Evolutionary conservation across 2,329 filamentous ascomycete species (phyloP).

Genomic region (Mycosphaerelloides madeirae): DNA sequence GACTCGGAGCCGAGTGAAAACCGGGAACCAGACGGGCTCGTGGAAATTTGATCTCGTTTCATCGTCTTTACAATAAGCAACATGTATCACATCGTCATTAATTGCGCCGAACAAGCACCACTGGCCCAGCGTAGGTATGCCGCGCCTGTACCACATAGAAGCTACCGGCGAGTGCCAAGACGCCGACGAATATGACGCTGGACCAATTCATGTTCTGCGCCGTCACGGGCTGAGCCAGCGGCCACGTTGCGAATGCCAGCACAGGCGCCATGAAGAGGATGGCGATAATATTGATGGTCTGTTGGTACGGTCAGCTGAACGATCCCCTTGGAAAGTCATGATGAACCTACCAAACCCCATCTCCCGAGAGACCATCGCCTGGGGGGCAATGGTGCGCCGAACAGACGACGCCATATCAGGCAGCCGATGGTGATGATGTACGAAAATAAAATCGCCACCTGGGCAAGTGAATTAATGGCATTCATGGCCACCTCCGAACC

Average conservation of each 20-base stretch:
- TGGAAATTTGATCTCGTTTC: too few relatives aligned
- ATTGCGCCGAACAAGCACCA: not conserved
- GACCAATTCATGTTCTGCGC: conserved; percentile 8
- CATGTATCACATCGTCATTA: not conserved
- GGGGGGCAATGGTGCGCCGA: conserved; percentile 29
- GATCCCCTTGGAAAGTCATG: too few relatives aligned
- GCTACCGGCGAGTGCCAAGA: conserved; percentile 3
- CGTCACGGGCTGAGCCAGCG: conserved; percentile 7
- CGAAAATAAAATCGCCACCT: conserved; percentile 36
- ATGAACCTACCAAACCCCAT: conserved; percentile 28
- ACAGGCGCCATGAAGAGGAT: conserved; percentile 9
- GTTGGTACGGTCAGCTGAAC: too few relatives aligned
- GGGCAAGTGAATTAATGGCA: conserved; percentile 38
- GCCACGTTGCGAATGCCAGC: conserved; percentile 8
- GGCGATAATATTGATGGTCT: conserved; percentile 32
- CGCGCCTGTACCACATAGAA: conserved; percentile 11
- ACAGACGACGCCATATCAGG: conserved; percentile 34
- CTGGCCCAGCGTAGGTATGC: conserved; percentile 10
- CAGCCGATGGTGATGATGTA: conserved; percentile 37
- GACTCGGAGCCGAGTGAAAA: too few relatives aligned
- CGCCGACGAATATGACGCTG: conserved; percentile 7
- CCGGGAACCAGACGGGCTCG: too few relatives aligned
- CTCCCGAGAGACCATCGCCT: conserved; percentile 37
- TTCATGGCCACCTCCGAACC: conserved; percentile 38
- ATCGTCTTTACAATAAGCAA: too few relatives aligned